Evolutionary conservation across 2,329 filamentous ascomycete genomes (phyloP).

Genomic region (Fusarium sp.): DNA sequence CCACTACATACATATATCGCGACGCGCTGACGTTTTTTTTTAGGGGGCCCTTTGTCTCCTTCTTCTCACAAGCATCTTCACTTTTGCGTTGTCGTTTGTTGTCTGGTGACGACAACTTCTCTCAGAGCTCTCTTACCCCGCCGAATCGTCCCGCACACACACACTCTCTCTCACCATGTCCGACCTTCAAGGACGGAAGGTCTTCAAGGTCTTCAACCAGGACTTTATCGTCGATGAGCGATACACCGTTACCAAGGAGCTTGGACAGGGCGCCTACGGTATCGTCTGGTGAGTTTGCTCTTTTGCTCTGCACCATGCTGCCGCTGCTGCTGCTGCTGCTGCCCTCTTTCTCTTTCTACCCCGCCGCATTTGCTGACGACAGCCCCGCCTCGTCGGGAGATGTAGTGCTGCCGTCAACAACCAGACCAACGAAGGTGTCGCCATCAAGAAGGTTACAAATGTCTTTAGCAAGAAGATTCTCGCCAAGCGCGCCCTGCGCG

Average conservation of each 20-base stretch:
- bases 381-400: conserved; percentile 40
- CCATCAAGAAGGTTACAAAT: conserved; percentile 99
- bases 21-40: conserved; percentile 24
- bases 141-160: conserved; percentile 21
- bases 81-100: background rate
- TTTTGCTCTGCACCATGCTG: conserved; percentile 13
- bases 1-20: conserved; percentile 43
- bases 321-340: conserved; percentile 23
- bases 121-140: conserved; percentile 26
- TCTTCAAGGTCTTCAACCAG: conserved; percentile 99
- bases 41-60: conserved; percentile 27
- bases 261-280: conserved; percentile 97
- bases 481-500: conserved; percentile 94
- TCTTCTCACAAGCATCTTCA: conserved; percentile 9
- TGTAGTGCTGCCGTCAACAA: conserved; percentile 89
- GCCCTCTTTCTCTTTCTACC: conserved; percentile 33
- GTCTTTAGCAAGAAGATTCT: conserved; percentile 99
- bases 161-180: conserved; percentile 45
- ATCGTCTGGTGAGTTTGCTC: conserved; percentile 84
- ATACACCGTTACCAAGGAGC: conserved; percentile 98
- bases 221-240: conserved; percentile 98
- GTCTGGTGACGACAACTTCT: conserved; percentile 1
- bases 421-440: conserved; percentile 90
- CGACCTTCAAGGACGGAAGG: conserved; percentile 73
- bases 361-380: conserved; percentile 43